A percentile compares a stretch with the other conserved stretches of the same genome.
phyloP scores from a whole-genome alignment of 805 yeast species.

The Ogataea dorogensis region DNA sequence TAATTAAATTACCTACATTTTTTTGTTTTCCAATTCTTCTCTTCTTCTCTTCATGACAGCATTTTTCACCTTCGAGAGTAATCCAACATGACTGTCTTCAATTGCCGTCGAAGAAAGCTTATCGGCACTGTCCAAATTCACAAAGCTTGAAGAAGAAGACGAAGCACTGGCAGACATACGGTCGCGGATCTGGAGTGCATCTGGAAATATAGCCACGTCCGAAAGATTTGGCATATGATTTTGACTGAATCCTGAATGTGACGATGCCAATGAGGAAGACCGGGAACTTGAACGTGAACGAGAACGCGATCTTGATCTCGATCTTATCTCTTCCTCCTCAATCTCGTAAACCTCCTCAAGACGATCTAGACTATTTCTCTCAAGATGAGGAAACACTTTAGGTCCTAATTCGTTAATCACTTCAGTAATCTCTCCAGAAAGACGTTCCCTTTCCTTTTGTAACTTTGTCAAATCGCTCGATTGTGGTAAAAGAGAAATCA shows the following conservation, averaged over 20 bases:
- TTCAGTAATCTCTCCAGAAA: constrained; percentile 75
- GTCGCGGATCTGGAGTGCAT: constrained; percentile 27
- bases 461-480: constrained; percentile 56
- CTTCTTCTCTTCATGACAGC: constrained; percentile 28
- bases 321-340: constrained; percentile 14
- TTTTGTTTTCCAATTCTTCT: constrained; percentile 10
- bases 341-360: constrained; percentile 26
- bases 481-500: constrained; percentile 50
- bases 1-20: constrained; percentile 1
- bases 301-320: constrained; percentile 6
- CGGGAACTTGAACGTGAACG: constrained; percentile 17
- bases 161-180: constrained; percentile 3
- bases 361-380: constrained; percentile 18
- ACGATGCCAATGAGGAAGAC: constrained; percentile 20
- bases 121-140: constrained; percentile 14
- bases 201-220: constrained; percentile 36
- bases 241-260: constrained; percentile 30
- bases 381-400: constrained; percentile 77
- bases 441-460: constrained; percentile 55
- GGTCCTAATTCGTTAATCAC: constrained; percentile 82
- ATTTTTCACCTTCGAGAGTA: constrained; percentile 19
- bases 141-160: constrained; percentile 16
- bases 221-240: constrained; percentile 27
- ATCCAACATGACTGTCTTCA: not conserved
- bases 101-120: constrained; percentile 7